Conservation (phyloP, 352 stramenopile genomes). For the Phytopythium litorale region DNA sequence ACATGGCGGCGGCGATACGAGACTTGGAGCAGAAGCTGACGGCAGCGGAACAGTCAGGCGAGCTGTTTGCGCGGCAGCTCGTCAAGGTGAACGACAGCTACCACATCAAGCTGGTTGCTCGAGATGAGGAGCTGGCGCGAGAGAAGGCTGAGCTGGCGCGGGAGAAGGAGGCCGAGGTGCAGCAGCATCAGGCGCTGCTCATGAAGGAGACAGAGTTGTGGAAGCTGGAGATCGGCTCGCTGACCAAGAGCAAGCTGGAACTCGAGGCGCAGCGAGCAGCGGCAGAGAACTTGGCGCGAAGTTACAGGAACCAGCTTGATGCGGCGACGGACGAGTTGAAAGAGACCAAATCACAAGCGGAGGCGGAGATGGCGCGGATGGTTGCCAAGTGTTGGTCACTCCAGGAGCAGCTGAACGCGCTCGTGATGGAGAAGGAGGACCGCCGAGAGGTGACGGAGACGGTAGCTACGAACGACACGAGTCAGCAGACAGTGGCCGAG, state of each 20-base stretch:
- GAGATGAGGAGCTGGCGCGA: constrained; percentile 25
- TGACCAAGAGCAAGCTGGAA: constrained; percentile 40
- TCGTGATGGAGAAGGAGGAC: constrained; percentile 22
- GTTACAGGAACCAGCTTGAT: constrained; percentile 20
- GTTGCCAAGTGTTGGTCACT: constrained; percentile 9
- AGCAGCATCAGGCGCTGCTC: constrained; percentile 29
- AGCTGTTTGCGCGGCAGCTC: constrained; percentile 34
- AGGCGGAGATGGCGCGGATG: constrained; percentile 5
- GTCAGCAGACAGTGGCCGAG: neutral
- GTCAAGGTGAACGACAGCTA: constrained; percentile 42
- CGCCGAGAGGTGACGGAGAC: neutral
- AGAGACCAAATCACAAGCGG: constrained; percentile 7
- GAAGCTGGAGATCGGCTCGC: constrained; percentile 39
- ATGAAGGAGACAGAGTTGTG: constrained; percentile 30
- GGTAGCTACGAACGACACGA: constrained; percentile 11
- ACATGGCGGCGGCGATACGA: neutral
- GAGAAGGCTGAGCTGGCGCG: constrained; percentile 25
- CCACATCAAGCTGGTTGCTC: constrained; percentile 31
- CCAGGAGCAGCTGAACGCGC: constrained; percentile 15
- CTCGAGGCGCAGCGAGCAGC: constrained; percentile 18
- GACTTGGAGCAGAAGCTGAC: constrained; percentile 31
- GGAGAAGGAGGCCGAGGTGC: constrained; percentile 30
- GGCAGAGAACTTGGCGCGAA: constrained; percentile 4
- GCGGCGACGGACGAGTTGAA: constrained; percentile 10
- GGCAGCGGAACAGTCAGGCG: constrained; percentile 33